These are phyloP conservation scores for Scheffersomyces spartinae DNA, from an alignment of 805 yeast species.

Conservation along the genomic window DNA sequence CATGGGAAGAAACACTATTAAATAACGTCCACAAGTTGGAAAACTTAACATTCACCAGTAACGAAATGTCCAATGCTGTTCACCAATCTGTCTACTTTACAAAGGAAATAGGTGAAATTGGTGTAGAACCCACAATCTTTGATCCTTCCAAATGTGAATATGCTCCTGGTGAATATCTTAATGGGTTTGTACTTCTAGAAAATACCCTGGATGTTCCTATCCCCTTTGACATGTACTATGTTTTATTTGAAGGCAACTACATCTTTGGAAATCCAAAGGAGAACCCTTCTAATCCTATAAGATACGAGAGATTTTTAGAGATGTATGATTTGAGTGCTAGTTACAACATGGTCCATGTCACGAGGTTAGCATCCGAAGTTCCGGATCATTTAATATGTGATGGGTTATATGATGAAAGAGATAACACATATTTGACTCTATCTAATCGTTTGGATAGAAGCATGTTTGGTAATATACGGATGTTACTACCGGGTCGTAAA, in stretches of 20 bases:
- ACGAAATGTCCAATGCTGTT: conserved; percentile 14
- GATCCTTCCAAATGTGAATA: conserved; percentile 34
- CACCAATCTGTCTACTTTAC: conserved; percentile 21
- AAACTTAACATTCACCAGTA: conserved; percentile 19
- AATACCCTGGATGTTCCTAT: conserved; percentile 30
- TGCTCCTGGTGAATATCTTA: conserved; percentile 55
- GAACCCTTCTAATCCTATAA: conserved; percentile 5
- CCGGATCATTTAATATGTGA: not conserved
- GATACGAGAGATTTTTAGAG: conserved; percentile 25
- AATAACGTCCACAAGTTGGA: conserved; percentile 24
- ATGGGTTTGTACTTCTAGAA: conserved; percentile 40
- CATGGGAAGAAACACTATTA: conserved; percentile 27
- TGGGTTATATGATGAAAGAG: not conserved
- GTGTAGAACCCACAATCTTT: conserved; percentile 14
- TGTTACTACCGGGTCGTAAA: not conserved
- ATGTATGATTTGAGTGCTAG: conserved; percentile 44
- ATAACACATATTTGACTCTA: too few relatives aligned
- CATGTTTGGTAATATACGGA: too few relatives aligned
- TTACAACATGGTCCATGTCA: conserved; percentile 28
- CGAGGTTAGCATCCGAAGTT: conserved; percentile 2
- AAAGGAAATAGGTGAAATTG: conserved; percentile 18
- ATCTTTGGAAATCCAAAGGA: conserved; percentile 4
- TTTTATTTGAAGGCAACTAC: conserved; percentile 44
- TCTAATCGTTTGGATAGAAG: too few relatives aligned
- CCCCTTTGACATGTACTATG: conserved; percentile 52